Evolutionary conservation across 768 basidiomycete genomes (phyloP).

Genomic region (Auriscalpium orientale): DNA sequence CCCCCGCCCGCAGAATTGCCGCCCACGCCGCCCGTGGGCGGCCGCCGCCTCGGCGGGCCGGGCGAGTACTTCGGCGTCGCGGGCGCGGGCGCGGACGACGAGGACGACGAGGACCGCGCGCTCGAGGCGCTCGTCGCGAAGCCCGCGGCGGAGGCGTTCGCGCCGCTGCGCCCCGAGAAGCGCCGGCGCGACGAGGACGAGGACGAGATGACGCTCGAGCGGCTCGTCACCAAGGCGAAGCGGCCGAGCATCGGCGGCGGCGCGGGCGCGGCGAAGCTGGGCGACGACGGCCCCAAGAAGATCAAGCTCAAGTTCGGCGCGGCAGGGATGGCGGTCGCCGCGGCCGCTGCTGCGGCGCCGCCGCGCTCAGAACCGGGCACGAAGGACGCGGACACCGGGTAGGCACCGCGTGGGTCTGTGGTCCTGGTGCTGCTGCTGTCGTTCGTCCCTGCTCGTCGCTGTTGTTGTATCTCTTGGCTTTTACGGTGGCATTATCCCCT

Average conservation of each 20-base stretch:
- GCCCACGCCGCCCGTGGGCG: slow-evolving; percentile 27
- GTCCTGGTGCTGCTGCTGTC: slow-evolving; percentile 6
- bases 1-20: neutral
- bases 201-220: slow-evolving; percentile 56
- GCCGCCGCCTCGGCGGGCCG: slow-evolving; percentile 27
- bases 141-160: slow-evolving; percentile 23
- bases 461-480: too few species aligned
- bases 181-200: slow-evolving; percentile 49
- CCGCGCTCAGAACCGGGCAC: slow-evolving; percentile 54
- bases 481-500: too few species aligned
- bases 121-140: slow-evolving; percentile 44
- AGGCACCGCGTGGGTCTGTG: slow-evolving; percentile 10
- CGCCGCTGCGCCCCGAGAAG: slow-evolving; percentile 43
- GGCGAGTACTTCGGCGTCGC: neutral
- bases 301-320: slow-evolving; percentile 67
- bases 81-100: slow-evolving; percentile 54
- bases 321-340: slow-evolving; percentile 29
- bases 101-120: slow-evolving; percentile 46
- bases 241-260: slow-evolving; percentile 9
- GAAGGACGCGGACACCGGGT: slow-evolving; percentile 74
- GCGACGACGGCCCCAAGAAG: slow-evolving; percentile 40
- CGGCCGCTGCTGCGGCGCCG: slow-evolving; percentile 25
- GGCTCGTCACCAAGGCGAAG: slow-evolving; percentile 42
- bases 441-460: neutral
- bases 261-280: neutral